phyloP scores from a whole-genome alignment of 176 grass and related monocot species.

The Cocos nucifera region DNA sequence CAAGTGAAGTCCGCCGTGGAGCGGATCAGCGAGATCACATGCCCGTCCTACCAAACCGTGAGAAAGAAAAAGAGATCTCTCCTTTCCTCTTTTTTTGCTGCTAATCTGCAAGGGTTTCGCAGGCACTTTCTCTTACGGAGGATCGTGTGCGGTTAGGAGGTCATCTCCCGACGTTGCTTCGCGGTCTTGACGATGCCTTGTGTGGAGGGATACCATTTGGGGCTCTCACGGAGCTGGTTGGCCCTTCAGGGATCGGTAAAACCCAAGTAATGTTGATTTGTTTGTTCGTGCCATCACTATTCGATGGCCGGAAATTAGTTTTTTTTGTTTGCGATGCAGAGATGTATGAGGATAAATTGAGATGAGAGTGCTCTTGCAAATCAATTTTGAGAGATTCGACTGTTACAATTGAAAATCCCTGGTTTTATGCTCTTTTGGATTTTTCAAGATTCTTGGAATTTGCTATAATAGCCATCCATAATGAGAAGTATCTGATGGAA shows the following conservation, averaged over 20 bases:
- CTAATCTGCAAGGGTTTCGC: background rate
- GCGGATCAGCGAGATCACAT: conserved; percentile 65
- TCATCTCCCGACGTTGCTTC: conserved; percentile 54
- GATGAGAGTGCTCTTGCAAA: too few species aligned
- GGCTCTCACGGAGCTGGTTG: conserved; percentile 80
- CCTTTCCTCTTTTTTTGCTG: background rate
- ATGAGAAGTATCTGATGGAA: too few species aligned
- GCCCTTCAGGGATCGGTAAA: conserved; percentile 86
- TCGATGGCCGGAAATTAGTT: too few species aligned
- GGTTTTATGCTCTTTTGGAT: too few species aligned
- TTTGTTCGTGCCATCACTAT: too few species aligned
- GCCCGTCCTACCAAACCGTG: conserved; percentile 84
- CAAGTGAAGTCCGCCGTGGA: conserved; percentile 40
- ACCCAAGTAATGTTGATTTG: conserved; percentile 42
- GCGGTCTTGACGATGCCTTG: conserved; percentile 62
- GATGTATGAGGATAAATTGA: too few species aligned
- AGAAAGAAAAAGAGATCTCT: background rate
- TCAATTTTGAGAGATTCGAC: too few species aligned
- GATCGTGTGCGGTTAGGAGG: conserved; percentile 30
- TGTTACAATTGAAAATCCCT: too few species aligned
- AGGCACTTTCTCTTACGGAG: conserved; percentile 45
- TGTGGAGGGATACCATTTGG: conserved; percentile 65
- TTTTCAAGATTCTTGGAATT: too few species aligned
- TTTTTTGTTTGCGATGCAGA: too few species aligned
- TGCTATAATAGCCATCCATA: too few species aligned